Percentiles rank a stretch among this genome's conserved stretches.
These are phyloP conservation scores for Zymoseptoria ardabiliae DNA, from an alignment of 2,329 filamentous ascomycete species.

Conservation along the genomic window DNA sequence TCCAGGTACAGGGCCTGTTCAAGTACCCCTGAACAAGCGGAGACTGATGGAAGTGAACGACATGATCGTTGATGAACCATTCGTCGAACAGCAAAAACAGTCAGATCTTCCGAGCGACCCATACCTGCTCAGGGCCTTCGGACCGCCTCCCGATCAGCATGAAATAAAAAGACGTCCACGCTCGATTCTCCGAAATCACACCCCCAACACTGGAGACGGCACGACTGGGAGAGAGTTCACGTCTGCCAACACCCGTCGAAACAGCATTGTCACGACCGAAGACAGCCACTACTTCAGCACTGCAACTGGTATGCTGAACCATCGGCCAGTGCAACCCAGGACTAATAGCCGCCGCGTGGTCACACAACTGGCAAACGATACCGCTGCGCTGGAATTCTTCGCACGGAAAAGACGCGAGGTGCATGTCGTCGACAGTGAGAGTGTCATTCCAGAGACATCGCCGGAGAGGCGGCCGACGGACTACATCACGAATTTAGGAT, in stretches of 20 bases:
- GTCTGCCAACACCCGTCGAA: slow-evolving; percentile 23
- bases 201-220: slow-evolving; percentile 3
- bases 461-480: slow-evolving; percentile 8
- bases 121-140: not conserved
- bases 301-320: slow-evolving; percentile 11
- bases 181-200: slow-evolving; percentile 22
- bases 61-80: slow-evolving; percentile 13
- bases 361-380: slow-evolving; percentile 11
- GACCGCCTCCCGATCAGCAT: not conserved
- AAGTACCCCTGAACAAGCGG: slow-evolving; percentile 2
- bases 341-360: slow-evolving; percentile 6
- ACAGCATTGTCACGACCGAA: slow-evolving; percentile 15
- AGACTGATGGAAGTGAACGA: slow-evolving; percentile 22
- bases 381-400: slow-evolving; percentile 8
- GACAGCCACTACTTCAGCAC: slow-evolving; percentile 21
- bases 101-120: not conserved
- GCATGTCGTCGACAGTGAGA: slow-evolving; percentile 18
- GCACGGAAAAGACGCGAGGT: slow-evolving; percentile 5
- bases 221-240: slow-evolving; percentile 14
- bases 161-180: slow-evolving; percentile 6
- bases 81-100: not conserved
- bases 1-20: not conserved
- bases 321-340: not conserved
- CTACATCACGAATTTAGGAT: slow-evolving; percentile 11
- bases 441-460: slow-evolving; percentile 19